Conservation (phyloP, 2,329 filamentous ascomycete species). For the Scortechinia acanthostroma region DNA sequence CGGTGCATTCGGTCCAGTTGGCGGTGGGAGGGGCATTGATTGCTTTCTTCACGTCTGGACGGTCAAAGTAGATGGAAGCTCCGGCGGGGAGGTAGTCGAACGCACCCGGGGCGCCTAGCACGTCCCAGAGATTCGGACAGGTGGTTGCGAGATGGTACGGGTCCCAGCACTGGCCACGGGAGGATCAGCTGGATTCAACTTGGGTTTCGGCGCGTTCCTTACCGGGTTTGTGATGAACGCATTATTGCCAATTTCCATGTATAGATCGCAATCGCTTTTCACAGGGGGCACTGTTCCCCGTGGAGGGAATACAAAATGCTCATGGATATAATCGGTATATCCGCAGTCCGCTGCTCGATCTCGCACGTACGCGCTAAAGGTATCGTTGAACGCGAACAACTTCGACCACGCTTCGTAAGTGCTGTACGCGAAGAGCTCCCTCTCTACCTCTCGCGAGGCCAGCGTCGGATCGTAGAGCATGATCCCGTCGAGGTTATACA, state of each 20-base stretch:
- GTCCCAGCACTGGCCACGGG: slow-evolving; percentile 77
- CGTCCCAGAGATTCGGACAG: slow-evolving; percentile 65
- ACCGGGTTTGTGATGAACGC: slow-evolving; percentile 46
- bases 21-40: slow-evolving; percentile 52
- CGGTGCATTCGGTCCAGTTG: slow-evolving; percentile 12
- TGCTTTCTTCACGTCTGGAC: slow-evolving; percentile 60
- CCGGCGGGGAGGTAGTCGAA: slow-evolving; percentile 57
- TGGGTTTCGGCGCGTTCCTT: slow-evolving; percentile 49
- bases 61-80: slow-evolving; percentile 62
- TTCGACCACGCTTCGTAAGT: slow-evolving; percentile 53
- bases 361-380: slow-evolving; percentile 42
- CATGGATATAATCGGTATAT: slow-evolving; percentile 49
- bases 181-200: too few species aligned
- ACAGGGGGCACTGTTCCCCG: slow-evolving; percentile 46
- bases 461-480: too few species aligned
- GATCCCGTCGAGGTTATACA: too few species aligned
- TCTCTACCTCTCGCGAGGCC: slow-evolving; percentile 18
- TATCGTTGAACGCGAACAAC: slow-evolving; percentile 58
- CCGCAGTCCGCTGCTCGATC: slow-evolving; percentile 47
- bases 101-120: slow-evolving; percentile 62
- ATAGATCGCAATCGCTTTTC: slow-evolving; percentile 19
- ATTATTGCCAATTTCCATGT: slow-evolving; percentile 36
- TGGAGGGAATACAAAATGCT: slow-evolving; percentile 58
- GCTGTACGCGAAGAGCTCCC: slow-evolving; percentile 40
- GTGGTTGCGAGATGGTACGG: slow-evolving; percentile 68